Evolutionary conservation across 2,329 filamentous ascomycete species (phyloP), one percentile per base, ranked within the genome.

Genomic region (Seiridium unicorne): DNA sequence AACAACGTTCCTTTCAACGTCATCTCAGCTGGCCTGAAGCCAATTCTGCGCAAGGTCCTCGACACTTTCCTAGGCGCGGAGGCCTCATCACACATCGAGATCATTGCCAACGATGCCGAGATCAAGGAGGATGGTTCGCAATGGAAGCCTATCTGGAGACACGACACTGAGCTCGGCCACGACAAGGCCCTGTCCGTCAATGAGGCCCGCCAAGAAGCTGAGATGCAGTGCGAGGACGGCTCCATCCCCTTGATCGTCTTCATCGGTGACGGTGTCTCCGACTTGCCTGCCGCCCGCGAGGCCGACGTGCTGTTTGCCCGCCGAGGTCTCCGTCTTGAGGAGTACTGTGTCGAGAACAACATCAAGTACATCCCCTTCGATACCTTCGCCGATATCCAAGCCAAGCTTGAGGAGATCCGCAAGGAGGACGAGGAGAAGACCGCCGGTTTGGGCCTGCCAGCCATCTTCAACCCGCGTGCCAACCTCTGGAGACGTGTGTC

Each of bases 261-360:
- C 74, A 89, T 90, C 64, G 87, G 88, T 54, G 88, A 90, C 67
- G 88, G 87, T 31, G 86, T 90, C 5, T 88, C 85, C 0, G 88
- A 90, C 68, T 78, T 90, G 1, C 81, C 88, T 0, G 87, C 87
- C 3, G 87, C 88, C 1, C 78, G 85, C 36, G 81, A 90, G 68
- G 86, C 87, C 1, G 88, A 90, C 68, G 84, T 90, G 0, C 81
- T 90, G 9, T 90, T 90, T 67, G 87, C 88, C 0, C 81, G 87
- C 9, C 80, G 82, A n/a, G 87, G 87, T 0, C 76, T 90, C 44
- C 77, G 84, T 2, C 77, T 90, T 13, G 88, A 90, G 72, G 84
- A 89, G 68, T 87, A 89, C 73, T 90, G 88, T 72, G 65, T 81
- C 60, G 84, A 88, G 70, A 79, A 89, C 73, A 74, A 76, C 44